These are phyloP conservation scores for Calocera viscosa DNA, from an alignment of 768 basidiomycete species.

Conservation along the genomic window DNA sequence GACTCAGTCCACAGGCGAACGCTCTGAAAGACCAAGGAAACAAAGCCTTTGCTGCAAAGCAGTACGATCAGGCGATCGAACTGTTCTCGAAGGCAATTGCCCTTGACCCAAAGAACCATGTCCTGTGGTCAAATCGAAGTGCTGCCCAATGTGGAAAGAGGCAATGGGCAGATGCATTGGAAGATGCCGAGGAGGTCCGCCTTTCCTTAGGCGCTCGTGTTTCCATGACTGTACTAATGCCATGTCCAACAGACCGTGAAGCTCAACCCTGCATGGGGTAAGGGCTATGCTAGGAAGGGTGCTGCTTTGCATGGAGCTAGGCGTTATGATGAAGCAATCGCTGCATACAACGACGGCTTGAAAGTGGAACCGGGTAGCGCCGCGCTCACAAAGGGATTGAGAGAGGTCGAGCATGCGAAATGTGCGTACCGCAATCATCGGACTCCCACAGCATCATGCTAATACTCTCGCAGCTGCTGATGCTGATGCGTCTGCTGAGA, in stretches of 20 bases:
- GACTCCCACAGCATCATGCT: not conserved
- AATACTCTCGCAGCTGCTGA: conserved; percentile 20
- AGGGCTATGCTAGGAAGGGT: conserved; percentile 84
- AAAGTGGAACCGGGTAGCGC: conserved; percentile 65
- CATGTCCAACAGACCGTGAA: conserved; percentile 31
- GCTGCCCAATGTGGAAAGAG: conserved; percentile 82
- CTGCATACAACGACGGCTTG: conserved; percentile 69
- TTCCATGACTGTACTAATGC: not conserved
- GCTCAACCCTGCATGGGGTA: conserved; percentile 70
- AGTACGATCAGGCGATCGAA: conserved; percentile 79
- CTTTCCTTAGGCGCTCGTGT: not conserved
- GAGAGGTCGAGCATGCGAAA: conserved; percentile 78
- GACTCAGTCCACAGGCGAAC: conserved; percentile 29
- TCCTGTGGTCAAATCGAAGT: conserved; percentile 85
- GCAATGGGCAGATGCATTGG: conserved; percentile 59
- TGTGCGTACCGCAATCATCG: conserved; percentile 33
- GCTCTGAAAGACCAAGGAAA: conserved; percentile 85
- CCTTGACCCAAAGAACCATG: conserved; percentile 71
- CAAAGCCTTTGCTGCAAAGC: conserved; percentile 87
- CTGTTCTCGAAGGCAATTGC: conserved; percentile 72
- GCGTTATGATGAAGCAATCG: conserved; percentile 70
- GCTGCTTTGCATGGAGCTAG: conserved; percentile 79
- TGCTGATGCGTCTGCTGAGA: conserved; percentile 32
- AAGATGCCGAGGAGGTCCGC: conserved; percentile 80
- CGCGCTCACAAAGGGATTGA: conserved; percentile 70